Evolutionary conservation across 2,329 filamentous ascomycete species (phyloP), one percentile per base, ranked within the genome.

Genomic region (Fusarium sp.): DNA sequence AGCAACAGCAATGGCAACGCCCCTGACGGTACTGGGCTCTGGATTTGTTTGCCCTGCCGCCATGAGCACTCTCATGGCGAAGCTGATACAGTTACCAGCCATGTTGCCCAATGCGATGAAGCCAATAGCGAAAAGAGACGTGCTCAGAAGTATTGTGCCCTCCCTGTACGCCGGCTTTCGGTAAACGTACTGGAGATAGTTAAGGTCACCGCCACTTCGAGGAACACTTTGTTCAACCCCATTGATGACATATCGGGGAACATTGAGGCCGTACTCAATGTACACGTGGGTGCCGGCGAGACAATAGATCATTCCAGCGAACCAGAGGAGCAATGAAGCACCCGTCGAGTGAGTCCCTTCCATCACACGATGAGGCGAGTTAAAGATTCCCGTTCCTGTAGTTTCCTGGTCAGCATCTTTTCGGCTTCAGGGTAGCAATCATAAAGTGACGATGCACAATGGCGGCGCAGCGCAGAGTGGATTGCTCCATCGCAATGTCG

Each of bases 111-210:
- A 71, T 16, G 80, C 68, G 6, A 85, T 79, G 72, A 83, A 85
- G 34, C 77, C 72, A 20, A 84, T 73, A 3, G 80, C 83, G 64
- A 81, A 86, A 10, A 84, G 74, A 53, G 81, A 84, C 1, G 81
- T 82, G 6, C 79, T 76, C 4, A 84, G 67, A 2, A 83, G 77
- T 4, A 79, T 69, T 0, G 78, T 80, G 51, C 76, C 71, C 36
- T 76, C 75, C 16, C 72, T 73, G 27, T 80, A 79, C 1, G 74
- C 74, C 2, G 81, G 79, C 62, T 75, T 78, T 31, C 74, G 76
- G 64, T 80, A 84, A 27, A 85, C 78, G 58, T 81, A 84, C 71
- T 84, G 81, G 14, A 85, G 79, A 74, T 84, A 85, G 67, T 84
- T 83, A 61, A 84, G 80, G 60, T 83, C 83, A 20, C 81, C 83